phyloP scores from a whole-genome alignment of 257 asterid genomes.

The Solanum clarkiae region DNA sequence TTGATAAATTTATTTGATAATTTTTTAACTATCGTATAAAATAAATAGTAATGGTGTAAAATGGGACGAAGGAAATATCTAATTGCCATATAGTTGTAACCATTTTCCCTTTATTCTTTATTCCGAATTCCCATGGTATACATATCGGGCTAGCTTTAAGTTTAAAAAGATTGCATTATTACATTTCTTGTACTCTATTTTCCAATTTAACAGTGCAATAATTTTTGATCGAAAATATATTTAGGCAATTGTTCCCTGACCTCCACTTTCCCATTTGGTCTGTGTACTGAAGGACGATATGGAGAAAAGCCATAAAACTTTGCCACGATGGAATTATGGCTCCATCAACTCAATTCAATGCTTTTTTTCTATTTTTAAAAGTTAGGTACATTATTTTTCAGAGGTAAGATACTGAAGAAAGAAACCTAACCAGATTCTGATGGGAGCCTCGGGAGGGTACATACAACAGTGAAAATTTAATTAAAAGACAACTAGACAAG shows the following conservation, averaged over 20 bases:
- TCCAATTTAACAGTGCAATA: not conserved
- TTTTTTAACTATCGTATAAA: no score
- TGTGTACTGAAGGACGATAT: not conserved
- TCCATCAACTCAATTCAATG: not conserved
- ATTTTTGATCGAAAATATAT: not conserved
- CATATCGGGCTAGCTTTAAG: not conserved
- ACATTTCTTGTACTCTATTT: not conserved
- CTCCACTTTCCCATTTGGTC: not conserved
- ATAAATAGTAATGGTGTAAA: no score
- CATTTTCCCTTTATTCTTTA: no score
- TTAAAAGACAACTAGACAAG: not conserved
- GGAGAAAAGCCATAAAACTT: not conserved
- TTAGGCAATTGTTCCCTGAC: not conserved
- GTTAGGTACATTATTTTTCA: not conserved
- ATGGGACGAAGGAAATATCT: no score
- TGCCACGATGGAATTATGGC: not conserved
- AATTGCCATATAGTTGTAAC: no score
- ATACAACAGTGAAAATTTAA: not conserved
- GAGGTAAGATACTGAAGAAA: not conserved
- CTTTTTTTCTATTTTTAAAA: not conserved
- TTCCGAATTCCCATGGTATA: not conserved
- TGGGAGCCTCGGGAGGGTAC: not conserved
- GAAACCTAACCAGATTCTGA: not conserved
- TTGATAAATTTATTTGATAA: no score
- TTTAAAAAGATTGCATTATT: not conserved